Evolutionary conservation across 768 basidiomycete species (phyloP).

Genomic region (Aureoboletus auriporus): DNA sequence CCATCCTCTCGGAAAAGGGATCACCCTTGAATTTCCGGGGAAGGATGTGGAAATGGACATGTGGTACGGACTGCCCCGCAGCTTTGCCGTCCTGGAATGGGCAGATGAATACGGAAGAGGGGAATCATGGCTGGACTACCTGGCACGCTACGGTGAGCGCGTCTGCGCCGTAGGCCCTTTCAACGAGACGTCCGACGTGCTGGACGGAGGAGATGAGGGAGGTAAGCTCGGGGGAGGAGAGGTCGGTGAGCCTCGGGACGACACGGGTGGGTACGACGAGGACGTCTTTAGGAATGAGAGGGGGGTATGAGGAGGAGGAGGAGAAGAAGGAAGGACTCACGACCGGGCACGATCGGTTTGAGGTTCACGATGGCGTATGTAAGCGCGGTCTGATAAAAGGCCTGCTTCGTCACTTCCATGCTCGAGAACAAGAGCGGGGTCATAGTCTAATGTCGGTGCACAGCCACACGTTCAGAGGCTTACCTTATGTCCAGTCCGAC

Average conservation of each 20-base stretch:
- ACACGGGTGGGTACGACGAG: constrained; percentile 55
- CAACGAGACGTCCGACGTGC: constrained; percentile 72
- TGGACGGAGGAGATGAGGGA: constrained; percentile 82
- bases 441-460: not conserved
- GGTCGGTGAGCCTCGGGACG: constrained; percentile 54
- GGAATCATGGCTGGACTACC: constrained; percentile 38
- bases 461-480: constrained; percentile 17
- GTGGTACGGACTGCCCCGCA: constrained; percentile 68
- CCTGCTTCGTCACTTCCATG: constrained; percentile 74
- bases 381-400: constrained; percentile 63
- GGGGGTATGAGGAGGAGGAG: no score
- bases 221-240: constrained; percentile 61
- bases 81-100: constrained; percentile 74
- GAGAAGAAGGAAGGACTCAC: constrained; percentile 48
- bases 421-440: constrained; percentile 63
- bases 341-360: constrained; percentile 91
- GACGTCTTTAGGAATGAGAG: constrained; percentile 43
- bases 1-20: constrained; percentile 57
- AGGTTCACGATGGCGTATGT: constrained; percentile 91
- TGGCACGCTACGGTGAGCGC: constrained; percentile 88
- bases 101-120: constrained; percentile 1
- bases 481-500: constrained; percentile 57
- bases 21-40: constrained; percentile 75
- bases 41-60: constrained; percentile 94
- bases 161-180: constrained; percentile 79